A percentile compares a stretch with the other conserved stretches of the same genome.
Evolutionary conservation across 2,329 filamentous ascomycete genomes (phyloP).

Genomic region (Esteya vermicola): DNA sequence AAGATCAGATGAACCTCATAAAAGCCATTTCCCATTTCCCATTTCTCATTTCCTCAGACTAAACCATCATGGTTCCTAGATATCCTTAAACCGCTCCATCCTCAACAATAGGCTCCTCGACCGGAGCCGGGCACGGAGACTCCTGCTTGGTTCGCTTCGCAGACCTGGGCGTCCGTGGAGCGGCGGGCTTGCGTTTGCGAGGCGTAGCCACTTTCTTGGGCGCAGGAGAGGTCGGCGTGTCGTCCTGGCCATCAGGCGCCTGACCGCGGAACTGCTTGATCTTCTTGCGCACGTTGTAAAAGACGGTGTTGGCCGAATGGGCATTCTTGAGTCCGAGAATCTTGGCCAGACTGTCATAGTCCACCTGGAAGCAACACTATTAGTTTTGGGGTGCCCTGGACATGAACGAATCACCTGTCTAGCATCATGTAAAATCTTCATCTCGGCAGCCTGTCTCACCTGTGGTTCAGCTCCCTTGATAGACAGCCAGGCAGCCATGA

Average conservation of each 20-base stretch:
- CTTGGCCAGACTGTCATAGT: constrained; percentile 5
- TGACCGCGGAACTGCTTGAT: constrained; percentile 2
- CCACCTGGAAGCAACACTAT: constrained; percentile 1
- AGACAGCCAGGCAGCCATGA: constrained; percentile 8
- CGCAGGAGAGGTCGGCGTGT: background rate
- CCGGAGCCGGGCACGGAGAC: too few relatives aligned
- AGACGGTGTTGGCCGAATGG: constrained; percentile 3
- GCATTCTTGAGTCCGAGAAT: constrained; percentile 7
- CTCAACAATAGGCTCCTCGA: too few relatives aligned
- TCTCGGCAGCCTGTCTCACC: too few relatives aligned
- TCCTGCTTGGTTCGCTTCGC: background rate
- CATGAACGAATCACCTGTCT: background rate
- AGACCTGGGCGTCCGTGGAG: too few relatives aligned
- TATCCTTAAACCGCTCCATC: too few relatives aligned
- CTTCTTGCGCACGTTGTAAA: constrained; percentile 8
- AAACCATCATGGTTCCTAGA: too few relatives aligned
- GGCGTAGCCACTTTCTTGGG: background rate
- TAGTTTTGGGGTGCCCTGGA: background rate
- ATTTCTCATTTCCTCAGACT: too few relatives aligned
- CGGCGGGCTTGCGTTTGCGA: too few relatives aligned
- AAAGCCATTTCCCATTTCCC: too few relatives aligned
- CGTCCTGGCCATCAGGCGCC: background rate
- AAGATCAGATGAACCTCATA: too few relatives aligned
- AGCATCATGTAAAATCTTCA: too few relatives aligned
- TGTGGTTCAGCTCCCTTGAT: constrained; percentile 9